Conservation (phyloP, 257 asterid species). For the Salvia miltiorrhiza region DNA sequence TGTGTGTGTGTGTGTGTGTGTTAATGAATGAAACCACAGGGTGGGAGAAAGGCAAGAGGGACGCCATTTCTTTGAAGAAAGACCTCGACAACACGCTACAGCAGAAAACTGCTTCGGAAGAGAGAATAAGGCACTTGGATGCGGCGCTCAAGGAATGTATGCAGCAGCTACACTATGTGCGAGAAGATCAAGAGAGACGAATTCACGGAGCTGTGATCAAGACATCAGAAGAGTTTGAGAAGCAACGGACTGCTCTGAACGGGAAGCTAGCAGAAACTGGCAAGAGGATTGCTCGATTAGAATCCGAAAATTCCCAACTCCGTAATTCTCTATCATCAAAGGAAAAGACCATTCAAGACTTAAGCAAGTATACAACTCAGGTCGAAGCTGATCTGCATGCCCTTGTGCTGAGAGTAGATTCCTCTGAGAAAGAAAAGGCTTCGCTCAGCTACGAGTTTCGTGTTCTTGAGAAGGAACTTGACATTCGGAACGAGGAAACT, state of each 20-base stretch:
- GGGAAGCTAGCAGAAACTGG: constrained; percentile 49
- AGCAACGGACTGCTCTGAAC: constrained; percentile 28
- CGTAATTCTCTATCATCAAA: constrained; percentile 50
- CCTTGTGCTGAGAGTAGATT: constrained; percentile 45
- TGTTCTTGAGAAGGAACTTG: constrained; percentile 77
- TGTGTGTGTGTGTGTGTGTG: too few species aligned
- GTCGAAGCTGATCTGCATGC: constrained; percentile 49
- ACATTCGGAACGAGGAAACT: constrained; percentile 69
- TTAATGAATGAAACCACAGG: constrained; percentile 33
- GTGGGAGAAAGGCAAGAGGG: constrained; percentile 75
- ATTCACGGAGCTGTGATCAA: constrained; percentile 49
- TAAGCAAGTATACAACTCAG: constrained; percentile 37
- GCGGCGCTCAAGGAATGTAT: constrained; percentile 80
- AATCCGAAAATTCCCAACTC: constrained; percentile 56
- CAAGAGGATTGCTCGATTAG: constrained; percentile 39
- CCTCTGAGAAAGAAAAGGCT: constrained; percentile 64
- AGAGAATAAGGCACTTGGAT: constrained; percentile 56
- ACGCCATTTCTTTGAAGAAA: constrained; percentile 49
- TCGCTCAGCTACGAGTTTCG: constrained; percentile 68
- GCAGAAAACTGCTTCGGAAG: constrained; percentile 53
- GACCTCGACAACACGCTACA: constrained; percentile 56
- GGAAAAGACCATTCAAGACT: constrained; percentile 54
- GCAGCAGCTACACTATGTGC: constrained; percentile 66
- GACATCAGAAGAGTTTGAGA: constrained; percentile 54
- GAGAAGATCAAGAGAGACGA: constrained; percentile 66